Evolutionary conservation across 495 filamentous ascomycete genomes (phyloP), one percentile per base, ranked within the genome.

Genomic region (Aspergillus mulundensis): DNA sequence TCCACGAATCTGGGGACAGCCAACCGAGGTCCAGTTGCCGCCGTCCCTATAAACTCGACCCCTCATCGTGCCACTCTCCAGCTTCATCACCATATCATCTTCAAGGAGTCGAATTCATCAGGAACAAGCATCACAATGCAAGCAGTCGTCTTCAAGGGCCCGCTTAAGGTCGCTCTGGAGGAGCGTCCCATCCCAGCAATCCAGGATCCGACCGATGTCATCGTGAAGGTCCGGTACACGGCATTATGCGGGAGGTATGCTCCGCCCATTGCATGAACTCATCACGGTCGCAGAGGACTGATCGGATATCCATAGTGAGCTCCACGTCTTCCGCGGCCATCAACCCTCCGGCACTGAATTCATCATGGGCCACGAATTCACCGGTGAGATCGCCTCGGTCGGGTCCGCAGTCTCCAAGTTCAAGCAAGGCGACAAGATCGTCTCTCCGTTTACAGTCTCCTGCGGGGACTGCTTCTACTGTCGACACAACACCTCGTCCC

Each of bases 381-480:
- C 86, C n/a, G 90, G 90, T 40, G 78, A 69, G 30, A 79, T 95
- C 32, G 70, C 77, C 25, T 76, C 82, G 24, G 68, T 78, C 53
- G 90, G 90, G 0, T 61, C 68, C 3, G 70, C 65, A 0, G 87
- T 94, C 19, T 80, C 79, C 61, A 79, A 69, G 1, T 76, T 94
- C 62, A 73, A 83, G 52, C 61, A 78, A 12, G 90, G 90, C 7
- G 89, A 94, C 66, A 79, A 78, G 47, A 77, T 91, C 23, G 86
- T 91, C 36, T 74, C 81, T 4, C 89, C 90, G 0, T 95, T 95
- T 64, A 93, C 89, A n/a, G 41, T 61, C 36, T 62, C 57, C 64
- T 89, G 88, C 69, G 79, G 81, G 32, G 73, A 83, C 24, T 96
- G 91, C 69, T 95, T 91, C 78, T 96, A 95, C 75, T 97, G 92